Evolutionary conservation across 169 alveolate species (phyloP).

Genomic region (Amoebophrya sp.): DNA sequence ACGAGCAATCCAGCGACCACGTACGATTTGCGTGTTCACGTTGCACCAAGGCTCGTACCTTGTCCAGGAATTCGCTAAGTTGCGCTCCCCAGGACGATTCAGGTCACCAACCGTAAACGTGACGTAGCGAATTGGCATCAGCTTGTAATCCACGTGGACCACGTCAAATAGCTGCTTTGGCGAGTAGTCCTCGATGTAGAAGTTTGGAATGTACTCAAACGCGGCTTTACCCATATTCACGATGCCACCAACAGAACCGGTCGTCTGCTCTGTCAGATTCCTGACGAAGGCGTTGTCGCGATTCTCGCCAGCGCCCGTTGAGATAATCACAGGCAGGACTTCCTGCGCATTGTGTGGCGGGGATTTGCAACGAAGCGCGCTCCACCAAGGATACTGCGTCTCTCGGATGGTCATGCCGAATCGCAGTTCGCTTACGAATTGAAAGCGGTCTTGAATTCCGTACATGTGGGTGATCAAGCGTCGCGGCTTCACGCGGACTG

Average conservation of each 20-base stretch:
- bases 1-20: not conserved
- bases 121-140: slow-evolving; percentile 4
- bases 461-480: not conserved
- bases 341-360: not conserved
- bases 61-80: not conserved
- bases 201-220: not conserved
- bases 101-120: not conserved
- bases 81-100: not conserved
- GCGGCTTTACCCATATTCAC: slow-evolving; percentile 12
- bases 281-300: not conserved
- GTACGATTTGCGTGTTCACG: not conserved
- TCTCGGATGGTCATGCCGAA: not conserved
- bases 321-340: not conserved
- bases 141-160: not conserved
- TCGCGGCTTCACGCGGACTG: not conserved
- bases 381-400: not conserved
- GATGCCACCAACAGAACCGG: not conserved
- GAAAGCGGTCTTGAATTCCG: not conserved
- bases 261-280: not conserved
- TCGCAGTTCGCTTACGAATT: not conserved
- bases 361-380: slow-evolving; percentile 6
- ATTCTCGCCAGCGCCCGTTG: not conserved
- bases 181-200: slow-evolving; percentile 3
- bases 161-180: not conserved
- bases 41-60: slow-evolving; percentile 19